These are phyloP conservation scores for Metschnikowia dekortorum DNA, from an alignment of 805 yeast genomes.

Conservation along the genomic window DNA sequence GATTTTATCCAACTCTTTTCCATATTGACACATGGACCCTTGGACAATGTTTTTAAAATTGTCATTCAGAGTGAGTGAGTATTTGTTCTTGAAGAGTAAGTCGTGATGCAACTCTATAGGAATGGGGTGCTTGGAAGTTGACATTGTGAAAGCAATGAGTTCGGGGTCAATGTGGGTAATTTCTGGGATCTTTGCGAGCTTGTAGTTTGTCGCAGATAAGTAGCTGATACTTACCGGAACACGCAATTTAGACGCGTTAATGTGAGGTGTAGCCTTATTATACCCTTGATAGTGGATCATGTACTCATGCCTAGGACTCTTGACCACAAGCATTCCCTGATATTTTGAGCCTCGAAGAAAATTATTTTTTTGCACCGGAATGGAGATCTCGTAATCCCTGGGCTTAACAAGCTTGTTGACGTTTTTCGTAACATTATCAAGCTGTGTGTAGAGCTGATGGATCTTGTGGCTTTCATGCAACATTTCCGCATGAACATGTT, in stretches of 20 bases:
- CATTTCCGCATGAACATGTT: neutral
- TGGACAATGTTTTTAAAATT: slow-evolving; percentile 30
- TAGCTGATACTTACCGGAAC: slow-evolving; percentile 31
- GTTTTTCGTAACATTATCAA: slow-evolving; percentile 5
- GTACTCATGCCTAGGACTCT: slow-evolving; percentile 30
- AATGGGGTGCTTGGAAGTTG: slow-evolving; percentile 28
- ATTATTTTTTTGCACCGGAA: slow-evolving; percentile 27
- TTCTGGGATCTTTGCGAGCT: slow-evolving; percentile 5
- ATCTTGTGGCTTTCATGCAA: slow-evolving; percentile 8
- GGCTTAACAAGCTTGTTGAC: neutral
- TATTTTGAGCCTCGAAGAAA: slow-evolving; percentile 29
- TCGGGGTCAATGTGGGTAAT: slow-evolving; percentile 23
- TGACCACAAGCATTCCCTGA: slow-evolving; percentile 29
- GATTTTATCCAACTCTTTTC: slow-evolving; percentile 23
- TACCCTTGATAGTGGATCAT: slow-evolving; percentile 12
- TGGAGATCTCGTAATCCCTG: slow-evolving; percentile 24
- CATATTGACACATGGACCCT: slow-evolving; percentile 28
- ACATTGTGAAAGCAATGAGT: slow-evolving; percentile 26
- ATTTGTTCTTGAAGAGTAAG: slow-evolving; percentile 28
- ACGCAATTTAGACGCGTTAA: slow-evolving; percentile 13
- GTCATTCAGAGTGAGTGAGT: slow-evolving; percentile 17
- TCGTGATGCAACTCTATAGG: slow-evolving; percentile 35
- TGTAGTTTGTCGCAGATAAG: slow-evolving; percentile 19
- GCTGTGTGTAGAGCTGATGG: slow-evolving; percentile 15
- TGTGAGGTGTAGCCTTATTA: slow-evolving; percentile 3